Base-by-base conservation (phyloP, 164 flowering plant species). In the Magnolia kwangsiensis region DNA sequence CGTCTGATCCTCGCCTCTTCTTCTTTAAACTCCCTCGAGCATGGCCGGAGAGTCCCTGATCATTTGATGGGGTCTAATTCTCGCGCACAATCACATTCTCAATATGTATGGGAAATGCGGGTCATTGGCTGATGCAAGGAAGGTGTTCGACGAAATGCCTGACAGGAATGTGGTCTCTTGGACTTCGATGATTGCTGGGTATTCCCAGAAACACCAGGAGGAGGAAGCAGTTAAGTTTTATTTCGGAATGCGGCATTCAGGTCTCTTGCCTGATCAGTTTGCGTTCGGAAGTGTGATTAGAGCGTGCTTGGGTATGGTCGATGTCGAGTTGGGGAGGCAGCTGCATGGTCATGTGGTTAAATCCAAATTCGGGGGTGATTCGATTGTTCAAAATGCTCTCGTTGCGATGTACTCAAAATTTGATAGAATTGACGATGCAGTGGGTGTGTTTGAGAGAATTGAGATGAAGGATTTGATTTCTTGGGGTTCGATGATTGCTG, bases 31-130 rank as follows among this genome's bases (percentile, higher is more conserved):
- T 87, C 86, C 23, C 51, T 89, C 11, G 76, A 81, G n/a, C 75
- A 81, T 8, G 93, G 89, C 16, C 79, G 82, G 61, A 83, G 67
- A 71, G 73, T 91, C 29, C 92, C 90, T 67, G 18, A 75, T 64
- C 91, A 89, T 69, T 71, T 88, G 63, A 8, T 79, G 75, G 50
- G 73, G n/a, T 85, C 85, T n/a, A 74, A 65, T 64, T 69, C 19
- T n/a, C 78, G 76, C 66, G 85, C 85, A 83, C 49, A 90, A 91
- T 65, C 93, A 89, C 61, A 79, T 90, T 66, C 73, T 92, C 27
- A 86, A 85, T 51, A 90, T 92, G 92, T 89, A 89, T 81, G 92
- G 91, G 14, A 90, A 89, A 83, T 90, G 91, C 67, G 88, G 91
- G 50, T 87, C 87, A 0, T 23, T 82, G 75, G 77, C 64, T 51